phyloP scores from a whole-genome alignment of 2,329 filamentous ascomycete species.

The Botryosphaeria dothidea region DNA sequence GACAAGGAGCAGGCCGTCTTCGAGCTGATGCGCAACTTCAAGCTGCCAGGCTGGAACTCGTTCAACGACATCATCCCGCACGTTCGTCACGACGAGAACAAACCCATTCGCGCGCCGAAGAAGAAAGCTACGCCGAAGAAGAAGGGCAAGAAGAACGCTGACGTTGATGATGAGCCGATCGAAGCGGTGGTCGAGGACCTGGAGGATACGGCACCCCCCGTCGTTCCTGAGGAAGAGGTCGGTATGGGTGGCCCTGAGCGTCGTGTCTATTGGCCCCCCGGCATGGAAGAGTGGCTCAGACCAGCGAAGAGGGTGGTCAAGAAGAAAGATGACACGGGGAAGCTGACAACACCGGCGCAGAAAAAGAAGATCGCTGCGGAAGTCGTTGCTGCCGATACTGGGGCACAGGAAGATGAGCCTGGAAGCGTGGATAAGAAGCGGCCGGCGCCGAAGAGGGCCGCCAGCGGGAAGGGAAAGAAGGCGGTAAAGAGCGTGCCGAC shows the following conservation, averaged over 20 bases:
- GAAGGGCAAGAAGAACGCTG: conserved; percentile 38
- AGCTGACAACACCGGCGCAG: conserved; percentile 30
- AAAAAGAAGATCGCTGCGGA: conserved; percentile 34
- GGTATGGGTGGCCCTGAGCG: conserved; percentile 83
- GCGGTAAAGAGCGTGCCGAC: conserved; percentile 42
- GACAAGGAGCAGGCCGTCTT: conserved; percentile 98
- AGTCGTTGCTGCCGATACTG: background rate
- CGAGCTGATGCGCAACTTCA: conserved; percentile 86
- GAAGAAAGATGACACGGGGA: conserved; percentile 48
- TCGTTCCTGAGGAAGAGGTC: conserved; percentile 67
- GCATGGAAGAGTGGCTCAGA: conserved; percentile 86
- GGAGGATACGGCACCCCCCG: conserved; percentile 33
- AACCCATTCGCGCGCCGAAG: conserved; percentile 39
- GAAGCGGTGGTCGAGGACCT: conserved; percentile 42
- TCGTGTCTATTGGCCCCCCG: conserved; percentile 86
- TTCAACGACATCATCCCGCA: conserved; percentile 79
- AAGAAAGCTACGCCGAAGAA: conserved; percentile 49
- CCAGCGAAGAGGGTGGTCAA: conserved; percentile 73
- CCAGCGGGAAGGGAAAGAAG: conserved; percentile 14
- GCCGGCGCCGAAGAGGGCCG: conserved; percentile 36
- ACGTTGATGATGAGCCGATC: conserved; percentile 43
- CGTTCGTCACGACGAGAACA: conserved; percentile 74
- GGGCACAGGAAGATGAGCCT: background rate
- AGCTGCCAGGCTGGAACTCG: conserved; percentile 73
- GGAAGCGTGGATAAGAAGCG: conserved; percentile 23